Conservation (phyloP, 106 monocot species). For the Platanthera guangdongensis region DNA sequence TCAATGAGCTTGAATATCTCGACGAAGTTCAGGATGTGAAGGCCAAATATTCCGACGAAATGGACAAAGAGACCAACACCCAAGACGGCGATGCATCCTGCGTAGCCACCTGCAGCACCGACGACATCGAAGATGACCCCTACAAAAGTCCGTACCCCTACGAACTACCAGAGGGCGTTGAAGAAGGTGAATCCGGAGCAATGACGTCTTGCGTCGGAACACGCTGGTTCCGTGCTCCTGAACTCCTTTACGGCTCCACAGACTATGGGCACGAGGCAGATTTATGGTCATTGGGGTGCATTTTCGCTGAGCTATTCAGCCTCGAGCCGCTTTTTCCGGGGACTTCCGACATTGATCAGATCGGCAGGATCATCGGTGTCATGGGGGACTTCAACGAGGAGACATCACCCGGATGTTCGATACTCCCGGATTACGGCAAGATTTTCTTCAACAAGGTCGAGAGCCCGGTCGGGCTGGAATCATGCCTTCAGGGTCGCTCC, state of each 20-base stretch:
- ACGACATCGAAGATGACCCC: slow-evolving; percentile 59
- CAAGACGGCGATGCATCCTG: slow-evolving; percentile 72
- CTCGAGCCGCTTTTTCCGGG: slow-evolving; percentile 78
- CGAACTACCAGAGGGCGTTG: slow-evolving; percentile 23
- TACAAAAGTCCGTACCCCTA: slow-evolving; percentile 35
- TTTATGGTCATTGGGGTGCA: slow-evolving; percentile 82
- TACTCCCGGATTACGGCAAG: slow-evolving; percentile 68
- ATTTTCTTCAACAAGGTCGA: slow-evolving; percentile 65
- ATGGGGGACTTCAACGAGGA: slow-evolving; percentile 71
- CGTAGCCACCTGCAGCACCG: slow-evolving; percentile 84
- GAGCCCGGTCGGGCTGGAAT: slow-evolving; percentile 54
- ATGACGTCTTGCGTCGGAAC: slow-evolving; percentile 87
- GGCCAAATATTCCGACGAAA: slow-evolving; percentile 37
- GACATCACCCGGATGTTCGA: slow-evolving; percentile 58
- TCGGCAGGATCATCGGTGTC: slow-evolving; percentile 59
- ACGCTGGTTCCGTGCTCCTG: slow-evolving; percentile 83
- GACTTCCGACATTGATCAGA: slow-evolving; percentile 75
- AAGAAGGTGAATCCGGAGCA: slow-evolving; percentile 32
- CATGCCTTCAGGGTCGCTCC: slow-evolving; percentile 37
- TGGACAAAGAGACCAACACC: slow-evolving; percentile 28
- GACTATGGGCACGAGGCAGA: slow-evolving; percentile 68
- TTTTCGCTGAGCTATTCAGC: slow-evolving; percentile 67
- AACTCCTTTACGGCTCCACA: slow-evolving; percentile 78
- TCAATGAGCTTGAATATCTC: slow-evolving; percentile 40
- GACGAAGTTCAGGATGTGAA: slow-evolving; percentile 42